Evolutionary conservation across 2,329 filamentous ascomycete genomes (phyloP), one percentile per base, ranked within the genome.

Genomic region (Ascomycota sp.): DNA sequence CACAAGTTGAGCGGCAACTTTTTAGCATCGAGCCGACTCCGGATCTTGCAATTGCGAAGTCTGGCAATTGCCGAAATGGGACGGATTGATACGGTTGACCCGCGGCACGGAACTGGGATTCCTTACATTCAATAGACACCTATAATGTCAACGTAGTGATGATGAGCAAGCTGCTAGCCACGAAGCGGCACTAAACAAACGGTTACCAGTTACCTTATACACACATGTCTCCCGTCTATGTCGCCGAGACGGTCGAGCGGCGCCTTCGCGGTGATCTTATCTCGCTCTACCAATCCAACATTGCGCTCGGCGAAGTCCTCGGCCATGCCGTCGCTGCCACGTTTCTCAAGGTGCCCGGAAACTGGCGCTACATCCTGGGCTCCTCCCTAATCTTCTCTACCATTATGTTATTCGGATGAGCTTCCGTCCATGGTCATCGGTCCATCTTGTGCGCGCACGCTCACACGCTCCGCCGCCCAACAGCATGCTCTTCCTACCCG

Each of bases 151-250:
- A n/a, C n/a, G n/a, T n/a, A n/a, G n/a, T n/a, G n/a, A n/a, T n/a
- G n/a, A n/a, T n/a, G n/a, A n/a, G n/a, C n/a, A n/a, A n/a, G n/a
- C n/a, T n/a, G n/a, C n/a, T n/a, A n/a, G n/a, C n/a, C n/a, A n/a
- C n/a, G n/a, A n/a, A n/a, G n/a, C n/a, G n/a, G n/a, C n/a, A n/a
- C n/a, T n/a, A n/a, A n/a, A n/a, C n/a, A n/a, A n/a, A n/a, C n/a
- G n/a, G n/a, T n/a, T n/a, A n/a, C n/a, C n/a, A n/a, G n/a, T n/a
- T n/a, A n/a, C n/a, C n/a, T n/a, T n/a, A n/a, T n/a, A n/a, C n/a
- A n/a, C n/a, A n/a, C n/a, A n/a, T n/a, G n/a, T n/a, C n/a, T n/a
- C 74, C 74, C 1, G 70, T 80, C 31, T 81, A 81, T 37, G 75
- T 81, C 20, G 74, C 75, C 2, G 75, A 81, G 48, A 74, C 69